phyloP scores from a whole-genome alignment of 495 filamentous ascomycete genomes.

The Terfezia boudieri region DNA sequence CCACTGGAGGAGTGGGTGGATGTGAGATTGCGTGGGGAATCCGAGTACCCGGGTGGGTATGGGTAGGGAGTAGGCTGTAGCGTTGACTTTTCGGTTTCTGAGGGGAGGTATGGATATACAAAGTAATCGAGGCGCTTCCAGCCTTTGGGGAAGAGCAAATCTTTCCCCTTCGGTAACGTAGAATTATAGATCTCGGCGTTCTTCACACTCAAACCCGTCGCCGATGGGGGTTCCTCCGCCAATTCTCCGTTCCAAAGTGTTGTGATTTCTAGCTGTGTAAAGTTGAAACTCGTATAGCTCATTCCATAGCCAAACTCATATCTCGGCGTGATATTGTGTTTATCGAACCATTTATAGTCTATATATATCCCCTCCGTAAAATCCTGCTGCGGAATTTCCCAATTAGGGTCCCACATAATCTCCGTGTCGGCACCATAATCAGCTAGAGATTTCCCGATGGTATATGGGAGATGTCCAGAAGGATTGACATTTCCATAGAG shows the following conservation, averaged over 20 bases:
- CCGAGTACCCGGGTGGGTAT: conserved; percentile 26
- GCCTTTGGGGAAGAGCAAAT: conserved; percentile 30
- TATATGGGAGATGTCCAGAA: conserved; percentile 68
- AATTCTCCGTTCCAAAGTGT: conserved; percentile 22
- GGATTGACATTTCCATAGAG: conserved; percentile 82
- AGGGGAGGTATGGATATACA: conserved; percentile 72
- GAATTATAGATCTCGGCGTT: not conserved
- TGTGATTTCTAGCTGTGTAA: conserved; percentile 47
- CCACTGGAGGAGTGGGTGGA: conserved; percentile 28
- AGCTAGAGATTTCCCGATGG: conserved; percentile 49
- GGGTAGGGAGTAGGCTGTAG: conserved; percentile 37
- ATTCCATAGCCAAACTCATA: conserved; percentile 87
- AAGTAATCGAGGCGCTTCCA: conserved; percentile 31
- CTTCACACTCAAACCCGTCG: conserved; percentile 24
- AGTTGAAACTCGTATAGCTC: conserved; percentile 69
- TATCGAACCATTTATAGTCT: conserved; percentile 84
- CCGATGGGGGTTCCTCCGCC: conserved; percentile 24
- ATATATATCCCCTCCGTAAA: conserved; percentile 79
- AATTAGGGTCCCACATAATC: conserved; percentile 56
- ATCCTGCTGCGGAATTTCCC: conserved; percentile 55
- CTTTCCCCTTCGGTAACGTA: conserved; percentile 40
- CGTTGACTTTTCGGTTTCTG: conserved; percentile 25
- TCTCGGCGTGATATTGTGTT: conserved; percentile 44
- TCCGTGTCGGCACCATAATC: conserved; percentile 44
- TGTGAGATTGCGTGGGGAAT: conserved; percentile 36